These are phyloP conservation scores for Nitzschia putrida DNA, from an alignment of 108 stramenopile species.

Conservation along the genomic window DNA sequence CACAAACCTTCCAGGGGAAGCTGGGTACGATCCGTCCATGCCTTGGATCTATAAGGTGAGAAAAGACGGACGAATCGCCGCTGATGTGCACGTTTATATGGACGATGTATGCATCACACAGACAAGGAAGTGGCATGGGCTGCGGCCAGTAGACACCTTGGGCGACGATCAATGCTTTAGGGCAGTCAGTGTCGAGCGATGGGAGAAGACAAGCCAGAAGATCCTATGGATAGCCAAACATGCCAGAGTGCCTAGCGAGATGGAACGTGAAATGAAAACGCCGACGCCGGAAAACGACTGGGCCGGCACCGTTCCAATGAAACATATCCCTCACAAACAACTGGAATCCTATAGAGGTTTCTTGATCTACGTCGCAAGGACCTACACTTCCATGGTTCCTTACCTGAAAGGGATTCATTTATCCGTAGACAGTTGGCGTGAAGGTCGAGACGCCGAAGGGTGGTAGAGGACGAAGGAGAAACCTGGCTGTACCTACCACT, in stretches of 20 bases:
- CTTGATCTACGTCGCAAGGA: conserved; percentile 42
- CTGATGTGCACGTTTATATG: conserved; percentile 40
- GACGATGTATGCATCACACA: conserved; percentile 39
- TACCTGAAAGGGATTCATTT: conserved; percentile 56
- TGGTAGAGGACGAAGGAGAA: conserved; percentile 40
- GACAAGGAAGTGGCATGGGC: conserved; percentile 9
- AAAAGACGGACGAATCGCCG: conserved; percentile 31
- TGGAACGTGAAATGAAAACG: conserved; percentile 55
- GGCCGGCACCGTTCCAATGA: too few relatives aligned
- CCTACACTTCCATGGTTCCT: conserved; percentile 39
- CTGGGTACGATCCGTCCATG: conserved; percentile 29
- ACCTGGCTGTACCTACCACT: neutral
- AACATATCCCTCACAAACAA: too few relatives aligned
- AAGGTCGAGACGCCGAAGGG: conserved; percentile 39
- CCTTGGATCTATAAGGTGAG: conserved; percentile 40
- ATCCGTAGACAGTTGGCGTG: conserved; percentile 39
- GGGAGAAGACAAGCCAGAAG: too few relatives aligned
- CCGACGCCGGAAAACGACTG: too few relatives aligned
- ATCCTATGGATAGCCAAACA: neutral
- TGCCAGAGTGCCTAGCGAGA: conserved; percentile 37
- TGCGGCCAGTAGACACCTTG: conserved; percentile 1
- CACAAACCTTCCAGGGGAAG: conserved; percentile 43
- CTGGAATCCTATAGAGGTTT: conserved; percentile 49
- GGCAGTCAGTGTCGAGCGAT: too few relatives aligned
- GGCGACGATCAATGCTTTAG: too few relatives aligned